Conservation (phyloP, 192 early-diverging fungal genomes). For the Coemansia interrupta region DNA sequence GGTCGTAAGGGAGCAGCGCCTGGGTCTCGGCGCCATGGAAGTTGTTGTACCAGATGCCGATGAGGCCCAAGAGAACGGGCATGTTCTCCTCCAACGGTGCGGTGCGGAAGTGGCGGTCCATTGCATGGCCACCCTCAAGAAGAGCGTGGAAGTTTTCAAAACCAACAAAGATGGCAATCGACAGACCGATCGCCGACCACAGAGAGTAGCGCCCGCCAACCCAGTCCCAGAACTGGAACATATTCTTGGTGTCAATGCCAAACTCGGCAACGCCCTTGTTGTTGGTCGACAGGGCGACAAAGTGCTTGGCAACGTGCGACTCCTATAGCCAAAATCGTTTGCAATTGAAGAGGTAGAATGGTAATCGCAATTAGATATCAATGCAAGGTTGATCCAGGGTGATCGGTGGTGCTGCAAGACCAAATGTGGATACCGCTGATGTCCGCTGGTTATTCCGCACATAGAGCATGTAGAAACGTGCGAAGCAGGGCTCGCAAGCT, state of each 20-base stretch:
- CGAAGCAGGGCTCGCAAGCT: too few species aligned
- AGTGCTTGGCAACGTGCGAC: conserved; percentile 95
- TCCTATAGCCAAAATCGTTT: conserved; percentile 25
- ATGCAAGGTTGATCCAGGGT: neutral
- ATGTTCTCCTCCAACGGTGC: conserved; percentile 91
- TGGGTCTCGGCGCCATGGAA: conserved; percentile 92
- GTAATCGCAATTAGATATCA: too few species aligned
- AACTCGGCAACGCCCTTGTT: conserved; percentile 81
- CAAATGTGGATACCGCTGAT: too few species aligned
- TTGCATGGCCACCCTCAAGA: conserved; percentile 86
- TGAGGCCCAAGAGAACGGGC: conserved; percentile 80
- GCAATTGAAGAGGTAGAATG: too few species aligned
- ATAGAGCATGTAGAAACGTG: neutral
- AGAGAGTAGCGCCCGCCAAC: conserved; percentile 98
- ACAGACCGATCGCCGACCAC: conserved; percentile 98
- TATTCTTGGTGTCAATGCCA: conserved; percentile 93
- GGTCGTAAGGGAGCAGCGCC: conserved; percentile 96
- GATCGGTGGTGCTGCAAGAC: neutral
- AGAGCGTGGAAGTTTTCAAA: conserved; percentile 92
- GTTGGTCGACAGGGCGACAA: conserved; percentile 97
- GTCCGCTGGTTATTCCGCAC: neutral
- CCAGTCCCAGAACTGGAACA: conserved; percentile 99
- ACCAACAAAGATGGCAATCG: conserved; percentile 92
- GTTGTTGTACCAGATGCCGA: conserved; percentile 99
- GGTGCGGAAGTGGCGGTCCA: conserved; percentile 93